phyloP scores from a whole-genome alignment of 768 basidiomycete species.

The Tulasnella sp. region DNA sequence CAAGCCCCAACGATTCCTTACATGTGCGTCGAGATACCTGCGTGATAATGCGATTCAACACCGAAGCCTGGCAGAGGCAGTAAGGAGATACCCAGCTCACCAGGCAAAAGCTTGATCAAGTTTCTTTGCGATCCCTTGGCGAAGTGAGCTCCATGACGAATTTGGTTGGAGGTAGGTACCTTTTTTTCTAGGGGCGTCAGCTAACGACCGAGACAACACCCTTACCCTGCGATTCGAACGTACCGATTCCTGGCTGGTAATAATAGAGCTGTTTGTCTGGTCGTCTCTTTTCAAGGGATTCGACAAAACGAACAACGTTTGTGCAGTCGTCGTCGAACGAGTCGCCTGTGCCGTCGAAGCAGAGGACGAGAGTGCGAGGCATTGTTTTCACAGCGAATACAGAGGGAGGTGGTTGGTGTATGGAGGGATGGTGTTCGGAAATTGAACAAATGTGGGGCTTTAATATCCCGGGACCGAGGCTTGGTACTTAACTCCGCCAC shows the following conservation, averaged over 20 bases:
- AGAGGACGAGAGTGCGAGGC: conserved; percentile 49
- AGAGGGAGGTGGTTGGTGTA: too few species aligned
- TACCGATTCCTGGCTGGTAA: conserved; percentile 54
- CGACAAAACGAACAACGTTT: conserved; percentile 66
- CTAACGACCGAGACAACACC: neutral
- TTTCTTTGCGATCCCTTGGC: conserved; percentile 53
- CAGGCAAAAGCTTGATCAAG: conserved; percentile 70
- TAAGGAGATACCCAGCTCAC: conserved; percentile 37
- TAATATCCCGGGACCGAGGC: too few species aligned
- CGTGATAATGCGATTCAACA: neutral
- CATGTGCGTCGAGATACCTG: conserved; percentile 68
- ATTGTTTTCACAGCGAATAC: too few species aligned
- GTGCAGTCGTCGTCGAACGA: conserved; percentile 43
- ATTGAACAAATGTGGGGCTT: too few species aligned
- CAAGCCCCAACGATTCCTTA: neutral
- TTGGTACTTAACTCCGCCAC: too few species aligned
- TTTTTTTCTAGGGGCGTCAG: conserved; percentile 37
- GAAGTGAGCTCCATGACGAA: conserved; percentile 58
- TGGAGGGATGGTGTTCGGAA: too few species aligned
- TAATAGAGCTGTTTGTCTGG: conserved; percentile 56
- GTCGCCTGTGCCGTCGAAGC: conserved; percentile 61
- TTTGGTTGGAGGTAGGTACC: conserved; percentile 31
- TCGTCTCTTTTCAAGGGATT: conserved; percentile 57
- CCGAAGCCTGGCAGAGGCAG: neutral
- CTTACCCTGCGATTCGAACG: neutral